A percentile compares a stretch with the other conserved stretches of the same genome.
These are phyloP conservation scores for Tetrapisispora iriomotensis DNA, from an alignment of 805 yeast species.

Conservation along the genomic window DNA sequence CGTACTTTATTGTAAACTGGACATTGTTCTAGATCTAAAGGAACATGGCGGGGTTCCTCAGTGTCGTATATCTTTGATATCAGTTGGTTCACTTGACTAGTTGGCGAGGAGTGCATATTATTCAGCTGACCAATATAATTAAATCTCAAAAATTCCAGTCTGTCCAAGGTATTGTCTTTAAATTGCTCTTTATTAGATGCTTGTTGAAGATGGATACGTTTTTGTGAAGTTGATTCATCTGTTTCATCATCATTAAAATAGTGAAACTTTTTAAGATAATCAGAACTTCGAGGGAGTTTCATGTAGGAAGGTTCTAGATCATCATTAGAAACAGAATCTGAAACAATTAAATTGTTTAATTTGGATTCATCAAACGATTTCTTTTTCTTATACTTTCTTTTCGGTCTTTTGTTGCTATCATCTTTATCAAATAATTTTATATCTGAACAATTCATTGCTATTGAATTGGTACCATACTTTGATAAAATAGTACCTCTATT, in stretches of 20 bases:
- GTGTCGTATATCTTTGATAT: not conserved
- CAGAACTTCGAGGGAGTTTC: too few species aligned
- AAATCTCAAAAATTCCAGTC: slow-evolving; percentile 2
- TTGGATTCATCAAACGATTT: too few species aligned
- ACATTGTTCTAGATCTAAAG: slow-evolving; percentile 14
- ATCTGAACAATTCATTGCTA: slow-evolving; percentile 20
- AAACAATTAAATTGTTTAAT: too few species aligned
- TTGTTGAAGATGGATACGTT: too few species aligned
- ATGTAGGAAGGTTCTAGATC: too few species aligned
- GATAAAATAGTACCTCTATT: slow-evolving; percentile 15
- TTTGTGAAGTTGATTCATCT: too few species aligned
- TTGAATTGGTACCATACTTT: slow-evolving; percentile 21
- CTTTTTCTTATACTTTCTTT: not conserved
- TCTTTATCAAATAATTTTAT: not conserved
- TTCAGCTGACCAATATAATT: not conserved
- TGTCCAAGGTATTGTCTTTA: too few species aligned
- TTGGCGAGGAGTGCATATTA: not conserved
- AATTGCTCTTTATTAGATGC: too few species aligned
- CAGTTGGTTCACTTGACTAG: not conserved
- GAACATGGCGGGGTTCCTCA: slow-evolving; percentile 4
- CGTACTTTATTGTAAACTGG: slow-evolving; percentile 2
- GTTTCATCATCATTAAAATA: too few species aligned
- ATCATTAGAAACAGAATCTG: too few species aligned
- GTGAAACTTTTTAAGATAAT: too few species aligned
- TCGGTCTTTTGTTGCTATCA: not conserved